Conservation (phyloP, 352 stramenopile species). For the Phytophthora constricta region DNA sequence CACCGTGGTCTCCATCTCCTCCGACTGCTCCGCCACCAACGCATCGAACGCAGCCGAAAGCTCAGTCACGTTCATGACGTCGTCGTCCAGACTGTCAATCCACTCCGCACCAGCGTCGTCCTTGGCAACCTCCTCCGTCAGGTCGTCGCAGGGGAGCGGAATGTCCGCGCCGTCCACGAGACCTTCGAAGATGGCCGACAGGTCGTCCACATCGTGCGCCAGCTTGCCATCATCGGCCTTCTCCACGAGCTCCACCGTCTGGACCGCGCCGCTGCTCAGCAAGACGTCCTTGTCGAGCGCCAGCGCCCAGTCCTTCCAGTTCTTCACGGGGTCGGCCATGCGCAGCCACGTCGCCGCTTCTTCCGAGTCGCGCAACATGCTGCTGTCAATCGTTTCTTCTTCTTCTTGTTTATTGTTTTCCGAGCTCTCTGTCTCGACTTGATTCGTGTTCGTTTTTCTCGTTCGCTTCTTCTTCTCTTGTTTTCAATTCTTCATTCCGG, state of each 20-base stretch:
- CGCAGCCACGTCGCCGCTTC: slow-evolving; percentile 66
- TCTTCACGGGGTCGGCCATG: slow-evolving; percentile 46
- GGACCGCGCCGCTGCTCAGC: slow-evolving; percentile 26
- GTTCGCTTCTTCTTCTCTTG: slow-evolving; percentile 67
- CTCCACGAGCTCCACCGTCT: slow-evolving; percentile 51
- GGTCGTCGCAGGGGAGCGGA: slow-evolving; percentile 60
- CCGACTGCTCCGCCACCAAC: slow-evolving; percentile 57
- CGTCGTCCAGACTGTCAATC: slow-evolving; percentile 73
- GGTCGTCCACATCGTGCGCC: slow-evolving; percentile 76
- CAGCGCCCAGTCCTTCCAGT: slow-evolving; percentile 59
- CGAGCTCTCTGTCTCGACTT: slow-evolving; percentile 54
- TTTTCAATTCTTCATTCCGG: slow-evolving; percentile 80
- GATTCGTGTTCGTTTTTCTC: slow-evolving; percentile 47
- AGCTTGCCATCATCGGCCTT: slow-evolving; percentile 80
- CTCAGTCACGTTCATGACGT: slow-evolving; percentile 76
- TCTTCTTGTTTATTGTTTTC: slow-evolving; percentile 43
- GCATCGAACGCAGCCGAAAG: slow-evolving; percentile 73
- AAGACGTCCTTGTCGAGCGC: slow-evolving; percentile 49
- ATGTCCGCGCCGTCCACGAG: slow-evolving; percentile 72
- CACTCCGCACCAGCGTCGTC: slow-evolving; percentile 44
- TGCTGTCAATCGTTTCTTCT: slow-evolving; percentile 30
- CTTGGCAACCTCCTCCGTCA: slow-evolving; percentile 22
- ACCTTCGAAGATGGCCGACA: slow-evolving; percentile 78
- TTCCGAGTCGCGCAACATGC: slow-evolving; percentile 73
- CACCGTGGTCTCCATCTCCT: slow-evolving; percentile 21